Base-by-base conservation (phyloP, 2,329 filamentous ascomycete species). In the Trichoderma cornu-damae region DNA sequence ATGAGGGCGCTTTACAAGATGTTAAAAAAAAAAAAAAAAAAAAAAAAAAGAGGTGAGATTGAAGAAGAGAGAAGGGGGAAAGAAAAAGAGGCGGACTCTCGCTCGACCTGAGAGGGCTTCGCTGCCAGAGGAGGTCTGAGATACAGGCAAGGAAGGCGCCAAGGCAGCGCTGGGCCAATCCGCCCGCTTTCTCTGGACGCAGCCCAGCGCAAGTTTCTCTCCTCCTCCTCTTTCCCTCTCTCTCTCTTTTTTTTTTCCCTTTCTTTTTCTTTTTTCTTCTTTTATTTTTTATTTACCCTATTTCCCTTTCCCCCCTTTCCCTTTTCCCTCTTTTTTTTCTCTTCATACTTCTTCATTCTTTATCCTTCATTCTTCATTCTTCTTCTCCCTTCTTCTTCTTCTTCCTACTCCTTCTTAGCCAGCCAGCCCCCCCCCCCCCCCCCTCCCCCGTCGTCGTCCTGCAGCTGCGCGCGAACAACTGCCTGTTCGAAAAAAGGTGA, bases 21-120 rank as follows among this genome's bases (percentile, higher is more conserved):
- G n/a, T n/a, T n/a, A n/a, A n/a, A n/a, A n/a, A n/a, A n/a, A n/a
- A n/a, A n/a, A n/a, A n/a, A n/a, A n/a, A n/a, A n/a, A n/a, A n/a
- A n/a, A n/a, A n/a, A n/a, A n/a, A n/a, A n/a, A n/a, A n/a, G n/a
- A n/a, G n/a, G n/a, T n/a, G n/a, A n/a, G n/a, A n/a, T n/a, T n/a
- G n/a, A n/a, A n/a, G n/a, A n/a, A n/a, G n/a, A n/a, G n/a, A n/a
- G 46, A 32, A 37, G 46, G 18, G 14, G 44, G 26, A 38, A 38
- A 28, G 18, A 55, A 55, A 55, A 48, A 42, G 52, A 48, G 52
- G 52, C 52, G 52, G 52, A 34, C 50, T 35, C 11, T n/a, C n/a
- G n/a, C n/a, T n/a, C n/a, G n/a, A n/a, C n/a, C n/a, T n/a, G n/a
- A n/a, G n/a, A n/a, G n/a, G 34, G 32, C 52, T 22, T 52, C 35